Conservation (phyloP, 2,329 filamentous ascomycete genomes). For the Fusarium concolor region DNA sequence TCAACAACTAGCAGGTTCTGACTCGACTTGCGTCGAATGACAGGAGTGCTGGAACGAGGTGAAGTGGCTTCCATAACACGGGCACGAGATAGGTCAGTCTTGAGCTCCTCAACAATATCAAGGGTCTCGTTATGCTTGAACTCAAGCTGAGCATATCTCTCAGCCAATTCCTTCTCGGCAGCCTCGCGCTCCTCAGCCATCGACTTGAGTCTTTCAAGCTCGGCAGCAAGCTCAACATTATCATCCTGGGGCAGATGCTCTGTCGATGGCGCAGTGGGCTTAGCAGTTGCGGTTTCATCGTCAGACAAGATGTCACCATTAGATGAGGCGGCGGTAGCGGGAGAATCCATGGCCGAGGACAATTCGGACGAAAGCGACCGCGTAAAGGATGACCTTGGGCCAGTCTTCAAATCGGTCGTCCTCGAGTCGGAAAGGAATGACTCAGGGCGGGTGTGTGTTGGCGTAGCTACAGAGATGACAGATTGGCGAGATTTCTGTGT, state of each 20-base stretch:
- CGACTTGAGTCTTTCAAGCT: constrained; percentile 77
- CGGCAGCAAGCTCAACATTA: constrained; percentile 64
- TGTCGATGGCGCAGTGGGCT: constrained; percentile 51
- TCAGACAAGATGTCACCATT: constrained; percentile 63
- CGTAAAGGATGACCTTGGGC: constrained; percentile 74
- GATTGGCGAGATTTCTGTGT: constrained; percentile 66
- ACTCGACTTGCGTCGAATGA: constrained; percentile 93
- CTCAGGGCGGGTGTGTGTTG: constrained; percentile 68
- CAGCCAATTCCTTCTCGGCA: constrained; percentile 76
- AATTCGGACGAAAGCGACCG: constrained; percentile 94
- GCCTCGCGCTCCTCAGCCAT: constrained; percentile 82
- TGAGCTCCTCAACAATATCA: constrained; percentile 89
- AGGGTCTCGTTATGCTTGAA: constrained; percentile 83
- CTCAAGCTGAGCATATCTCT: constrained; percentile 86
- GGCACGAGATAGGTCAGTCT: constrained; percentile 85
- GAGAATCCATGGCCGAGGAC: constrained; percentile 85
- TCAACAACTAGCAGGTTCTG: constrained; percentile 90
- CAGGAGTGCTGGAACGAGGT: constrained; percentile 74
- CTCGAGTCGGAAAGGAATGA: constrained; percentile 88
- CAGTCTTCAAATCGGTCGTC: constrained; percentile 76
- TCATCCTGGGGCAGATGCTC: constrained; percentile 55
- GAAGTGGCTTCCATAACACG: constrained; percentile 70
- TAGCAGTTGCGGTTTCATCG: constrained; percentile 59
- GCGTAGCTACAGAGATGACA: constrained; percentile 64
- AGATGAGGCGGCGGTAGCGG: constrained; percentile 71